Percentiles rank a stretch among this genome's conserved stretches.
These are phyloP conservation scores for Mycena vulgaris DNA, from an alignment of 768 basidiomycete species.

Conservation along the genomic window DNA sequence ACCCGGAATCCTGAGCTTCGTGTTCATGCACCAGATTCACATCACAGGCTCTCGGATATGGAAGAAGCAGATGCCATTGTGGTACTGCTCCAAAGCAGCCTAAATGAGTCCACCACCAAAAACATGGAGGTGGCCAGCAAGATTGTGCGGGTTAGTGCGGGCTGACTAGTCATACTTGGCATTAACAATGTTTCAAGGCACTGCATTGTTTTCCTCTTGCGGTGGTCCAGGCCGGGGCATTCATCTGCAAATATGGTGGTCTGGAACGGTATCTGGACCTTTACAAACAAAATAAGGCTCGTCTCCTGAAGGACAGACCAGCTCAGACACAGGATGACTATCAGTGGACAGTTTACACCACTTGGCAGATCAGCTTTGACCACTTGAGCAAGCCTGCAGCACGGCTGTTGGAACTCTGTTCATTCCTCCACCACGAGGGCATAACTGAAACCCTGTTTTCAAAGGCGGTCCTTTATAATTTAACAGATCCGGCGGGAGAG, in stretches of 20 bases:
- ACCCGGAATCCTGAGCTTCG: too few species aligned
- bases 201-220: background rate
- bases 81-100: too few species aligned
- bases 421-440: conserved; percentile 1
- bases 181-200: background rate
- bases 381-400: background rate
- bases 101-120: too few species aligned
- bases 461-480: background rate
- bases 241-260: too few species aligned
- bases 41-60: too few species aligned
- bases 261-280: background rate
- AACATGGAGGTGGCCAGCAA: too few species aligned
- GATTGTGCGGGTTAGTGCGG: background rate
- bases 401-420: background rate
- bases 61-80: too few species aligned
- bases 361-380: background rate
- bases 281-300: background rate
- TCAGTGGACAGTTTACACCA: too few species aligned
- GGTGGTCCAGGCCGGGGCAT: background rate
- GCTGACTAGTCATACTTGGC: background rate
- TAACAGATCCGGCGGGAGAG: background rate
- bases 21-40: too few species aligned
- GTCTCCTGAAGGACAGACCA: background rate
- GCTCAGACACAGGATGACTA: background rate
- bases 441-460: background rate